Conservation (phyloP, 2,329 filamentous ascomycete species). For the Aureobasidium musti region DNA sequence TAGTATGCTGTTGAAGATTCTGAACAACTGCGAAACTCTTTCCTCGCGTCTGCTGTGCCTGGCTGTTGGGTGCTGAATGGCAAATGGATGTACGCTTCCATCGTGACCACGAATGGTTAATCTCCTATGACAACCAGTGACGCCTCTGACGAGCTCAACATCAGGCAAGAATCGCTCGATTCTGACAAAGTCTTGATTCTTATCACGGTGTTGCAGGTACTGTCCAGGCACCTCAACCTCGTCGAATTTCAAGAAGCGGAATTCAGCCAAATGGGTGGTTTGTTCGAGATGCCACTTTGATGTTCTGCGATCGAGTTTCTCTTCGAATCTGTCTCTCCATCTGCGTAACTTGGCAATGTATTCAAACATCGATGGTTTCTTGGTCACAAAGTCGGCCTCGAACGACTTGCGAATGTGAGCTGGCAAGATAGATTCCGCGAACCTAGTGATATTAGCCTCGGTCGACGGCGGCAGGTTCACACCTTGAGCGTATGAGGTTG, state of each 20-base stretch:
- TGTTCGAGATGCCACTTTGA: conserved; percentile 74
- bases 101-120: conserved; percentile 97
- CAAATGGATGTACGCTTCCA: conserved; percentile 94
- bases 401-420: conserved; percentile 95
- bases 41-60: conserved; percentile 92
- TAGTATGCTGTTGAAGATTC: conserved; percentile 92
- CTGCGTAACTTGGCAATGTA: conserved; percentile 96
- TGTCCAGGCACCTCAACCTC: conserved; percentile 98
- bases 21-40: conserved; percentile 91
- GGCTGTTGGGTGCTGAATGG: conserved; percentile 92
- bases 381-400: conserved; percentile 92
- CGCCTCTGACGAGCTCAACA: conserved; percentile 87
- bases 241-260: conserved; percentile 96
- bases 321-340: conserved; percentile 97
- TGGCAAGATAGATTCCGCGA: conserved; percentile 93
- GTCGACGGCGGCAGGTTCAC: conserved; percentile 87
- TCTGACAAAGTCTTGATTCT: conserved; percentile 97
- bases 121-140: conserved; percentile 86
- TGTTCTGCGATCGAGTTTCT: conserved; percentile 86
- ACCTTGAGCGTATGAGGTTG: conserved; percentile 81
- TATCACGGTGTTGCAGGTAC: conserved; percentile 95
- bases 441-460: conserved; percentile 94
- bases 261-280: conserved; percentile 90
- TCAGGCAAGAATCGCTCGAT: conserved; percentile 96
- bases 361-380: conserved; percentile 96